These are phyloP conservation scores for Glycyrrhiza uralensis DNA, from an alignment of 306 rosid species.

Conservation along the genomic window DNA sequence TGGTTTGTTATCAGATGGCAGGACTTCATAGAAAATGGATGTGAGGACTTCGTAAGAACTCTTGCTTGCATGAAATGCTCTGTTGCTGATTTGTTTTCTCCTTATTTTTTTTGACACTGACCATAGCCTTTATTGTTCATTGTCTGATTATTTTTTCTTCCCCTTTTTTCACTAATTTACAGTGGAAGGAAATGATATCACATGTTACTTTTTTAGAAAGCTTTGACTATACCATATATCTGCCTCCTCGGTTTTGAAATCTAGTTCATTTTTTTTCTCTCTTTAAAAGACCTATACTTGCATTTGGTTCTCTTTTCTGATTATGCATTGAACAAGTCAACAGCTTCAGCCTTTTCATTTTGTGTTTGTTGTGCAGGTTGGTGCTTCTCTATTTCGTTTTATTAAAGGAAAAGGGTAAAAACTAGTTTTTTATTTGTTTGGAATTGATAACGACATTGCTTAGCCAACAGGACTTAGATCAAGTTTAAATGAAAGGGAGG, in stretches of 20 bases:
- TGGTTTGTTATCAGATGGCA: background rate
- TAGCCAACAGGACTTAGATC: constrained; percentile 16
- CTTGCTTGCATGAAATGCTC: background rate
- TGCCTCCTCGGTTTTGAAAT: background rate
- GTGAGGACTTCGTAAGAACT: background rate
- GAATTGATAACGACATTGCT: background rate
- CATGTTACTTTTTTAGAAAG: background rate
- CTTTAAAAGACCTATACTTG: background rate
- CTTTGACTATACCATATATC: background rate
- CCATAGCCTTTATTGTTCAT: background rate
- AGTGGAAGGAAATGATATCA: constrained; percentile 9
- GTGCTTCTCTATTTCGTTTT: constrained; percentile 74
- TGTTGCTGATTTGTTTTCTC: background rate
- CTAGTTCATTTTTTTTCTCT: background rate
- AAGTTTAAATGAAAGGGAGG: background rate
- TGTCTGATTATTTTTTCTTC: background rate
- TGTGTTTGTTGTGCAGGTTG: constrained; percentile 67
- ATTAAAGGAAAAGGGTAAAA: constrained; percentile 79
- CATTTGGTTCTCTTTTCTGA: constrained; percentile 13
- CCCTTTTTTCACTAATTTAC: background rate
- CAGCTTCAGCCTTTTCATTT: constrained; percentile 9
- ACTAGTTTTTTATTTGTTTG: constrained; percentile 9
- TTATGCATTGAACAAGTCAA: background rate
- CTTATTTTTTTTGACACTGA: background rate
- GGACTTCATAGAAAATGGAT: background rate